Percentiles rank a stretch among this genome's conserved stretches.
These are phyloP conservation scores for Saturnispora bothae DNA, from an alignment of 805 yeast species.

Conservation along the genomic window DNA sequence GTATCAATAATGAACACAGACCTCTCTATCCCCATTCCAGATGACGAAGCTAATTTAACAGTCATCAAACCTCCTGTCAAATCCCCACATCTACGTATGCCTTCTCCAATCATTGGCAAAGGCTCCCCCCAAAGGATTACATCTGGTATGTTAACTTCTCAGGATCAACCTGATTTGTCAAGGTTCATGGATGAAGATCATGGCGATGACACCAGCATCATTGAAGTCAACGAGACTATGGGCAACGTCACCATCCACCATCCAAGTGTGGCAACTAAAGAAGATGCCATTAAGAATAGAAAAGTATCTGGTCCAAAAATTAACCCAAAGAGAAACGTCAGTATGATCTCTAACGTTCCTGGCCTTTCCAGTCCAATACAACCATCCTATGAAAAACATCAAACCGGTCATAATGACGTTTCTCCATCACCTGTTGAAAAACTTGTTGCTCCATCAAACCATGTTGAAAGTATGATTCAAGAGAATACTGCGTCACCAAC, in stretches of 20 bases:
- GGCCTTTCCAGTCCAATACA: conserved; percentile 4
- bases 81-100: conserved; percentile 16
- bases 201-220: conserved; percentile 10
- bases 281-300: conserved; percentile 17
- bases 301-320: conserved; percentile 18
- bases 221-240: background rate
- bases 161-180: conserved; percentile 27
- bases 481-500: no score
- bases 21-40: conserved; percentile 11
- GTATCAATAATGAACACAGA: conserved; percentile 5
- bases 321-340: conserved; percentile 18
- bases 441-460: no score
- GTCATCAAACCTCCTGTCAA: conserved; percentile 19
- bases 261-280: conserved; percentile 25
- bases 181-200: conserved; percentile 16
- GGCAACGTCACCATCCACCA: conserved; percentile 6
- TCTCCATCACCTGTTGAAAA: no score
- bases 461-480: no score
- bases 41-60: conserved; percentile 9
- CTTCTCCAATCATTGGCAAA: conserved; percentile 24
- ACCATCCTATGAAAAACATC: background rate
- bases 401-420: no score
- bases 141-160: conserved; percentile 26
- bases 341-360: conserved; percentile 7
- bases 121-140: conserved; percentile 29